Evolutionary conservation across 2,329 filamentous ascomycete genomes (phyloP).

Genomic region (Fusarium clavum): DNA sequence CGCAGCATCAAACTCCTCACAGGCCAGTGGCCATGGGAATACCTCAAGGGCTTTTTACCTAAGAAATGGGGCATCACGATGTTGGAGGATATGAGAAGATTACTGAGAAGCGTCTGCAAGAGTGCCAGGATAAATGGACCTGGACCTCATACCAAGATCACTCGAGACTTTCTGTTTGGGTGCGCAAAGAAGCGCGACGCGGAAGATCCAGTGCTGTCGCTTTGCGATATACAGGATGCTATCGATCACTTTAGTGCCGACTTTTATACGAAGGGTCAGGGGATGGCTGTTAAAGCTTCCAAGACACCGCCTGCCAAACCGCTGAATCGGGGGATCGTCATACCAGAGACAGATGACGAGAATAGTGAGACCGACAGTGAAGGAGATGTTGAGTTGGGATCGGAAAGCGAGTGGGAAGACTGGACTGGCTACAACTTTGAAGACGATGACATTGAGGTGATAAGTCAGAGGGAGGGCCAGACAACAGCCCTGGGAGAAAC

Average conservation of each 20-base stretch:
- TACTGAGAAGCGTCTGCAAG: not conserved
- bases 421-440: not conserved
- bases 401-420: not conserved
- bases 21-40: slow-evolving; percentile 12
- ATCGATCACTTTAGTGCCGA: not conserved
- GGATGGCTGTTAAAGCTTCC: fast-evolving
- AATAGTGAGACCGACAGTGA: not conserved
- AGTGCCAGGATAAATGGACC: not conserved
- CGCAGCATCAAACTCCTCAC: not conserved
- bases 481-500: not conserved
- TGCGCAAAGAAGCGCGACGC: not conserved
- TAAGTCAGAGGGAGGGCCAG: not conserved
- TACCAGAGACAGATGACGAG: not conserved
- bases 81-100: not conserved
- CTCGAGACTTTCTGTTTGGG: not conserved
- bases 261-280: not conserved
- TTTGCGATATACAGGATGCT: not conserved
- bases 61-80: not conserved
- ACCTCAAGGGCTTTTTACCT: not conserved
- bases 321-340: not conserved
- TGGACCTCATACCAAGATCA: not conserved
- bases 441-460: not conserved
- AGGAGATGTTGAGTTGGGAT: not conserved
- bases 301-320: not conserved
- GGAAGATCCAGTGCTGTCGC: not conserved